Evolutionary conservation across 352 stramenopile species (phyloP).

Genomic region (Globisporangium orthogonon): DNA sequence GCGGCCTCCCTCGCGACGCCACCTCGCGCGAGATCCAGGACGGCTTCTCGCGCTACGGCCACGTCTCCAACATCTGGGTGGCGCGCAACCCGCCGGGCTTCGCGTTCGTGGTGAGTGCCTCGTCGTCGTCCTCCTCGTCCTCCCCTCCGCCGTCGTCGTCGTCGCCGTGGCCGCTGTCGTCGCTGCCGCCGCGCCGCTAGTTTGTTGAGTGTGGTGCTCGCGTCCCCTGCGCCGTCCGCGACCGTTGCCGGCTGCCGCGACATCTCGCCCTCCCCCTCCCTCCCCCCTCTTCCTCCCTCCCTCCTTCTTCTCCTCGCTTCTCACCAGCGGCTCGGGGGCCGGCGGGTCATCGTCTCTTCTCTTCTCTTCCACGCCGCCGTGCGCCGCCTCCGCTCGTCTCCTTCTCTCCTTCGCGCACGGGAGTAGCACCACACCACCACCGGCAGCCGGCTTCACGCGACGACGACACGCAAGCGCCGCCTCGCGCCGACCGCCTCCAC

Average conservation of each 20-base stretch:
- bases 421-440: background rate
- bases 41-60: slow-evolving; percentile 75
- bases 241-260: too few species aligned
- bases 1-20: slow-evolving; percentile 71
- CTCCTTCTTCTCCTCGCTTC: background rate
- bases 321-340: background rate
- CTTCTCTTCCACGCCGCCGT: background rate
- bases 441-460: background rate
- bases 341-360: slow-evolving; percentile 6
- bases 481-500: slow-evolving; percentile 5
- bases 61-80: slow-evolving; percentile 86
- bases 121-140: slow-evolving; percentile 12
- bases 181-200: background rate
- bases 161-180: background rate
- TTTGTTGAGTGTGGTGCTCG: slow-evolving; percentile 1
- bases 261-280: background rate
- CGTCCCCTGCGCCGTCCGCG: background rate
- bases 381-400: too few species aligned
- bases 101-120: slow-evolving; percentile 84
- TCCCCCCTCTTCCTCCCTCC: background rate
- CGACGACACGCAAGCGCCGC: background rate
- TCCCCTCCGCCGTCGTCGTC: slow-evolving; percentile 3
- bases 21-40: slow-evolving; percentile 80
- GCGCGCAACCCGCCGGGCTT: slow-evolving; percentile 83
- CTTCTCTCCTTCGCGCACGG: background rate